phyloP scores from a whole-genome alignment of 805 yeast genomes.

The Starmera caribaea region DNA sequence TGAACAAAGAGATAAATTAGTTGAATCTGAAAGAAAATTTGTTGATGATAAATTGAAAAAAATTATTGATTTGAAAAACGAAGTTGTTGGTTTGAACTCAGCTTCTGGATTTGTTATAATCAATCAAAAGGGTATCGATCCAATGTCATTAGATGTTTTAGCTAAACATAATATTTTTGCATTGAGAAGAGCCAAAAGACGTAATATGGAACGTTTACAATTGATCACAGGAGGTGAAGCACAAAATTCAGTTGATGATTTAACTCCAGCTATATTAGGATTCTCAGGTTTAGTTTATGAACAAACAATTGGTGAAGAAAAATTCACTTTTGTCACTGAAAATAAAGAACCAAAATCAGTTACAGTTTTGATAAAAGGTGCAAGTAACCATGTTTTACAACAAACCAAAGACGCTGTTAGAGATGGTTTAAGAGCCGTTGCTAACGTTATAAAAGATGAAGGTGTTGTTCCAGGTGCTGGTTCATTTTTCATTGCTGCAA shows the following conservation, averaged over 20 bases:
- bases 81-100: conserved; percentile 72
- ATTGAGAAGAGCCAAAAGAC: conserved; percentile 93
- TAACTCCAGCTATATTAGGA: conserved; percentile 72
- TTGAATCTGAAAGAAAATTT: conserved; percentile 85
- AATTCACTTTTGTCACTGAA: conserved; percentile 92
- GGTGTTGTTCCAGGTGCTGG: conserved; percentile 95
- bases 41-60: conserved; percentile 89
- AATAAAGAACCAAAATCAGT: conserved; percentile 83
- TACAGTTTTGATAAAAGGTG: conserved; percentile 87
- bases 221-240: conserved; percentile 96
- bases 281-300: conserved; percentile 86
- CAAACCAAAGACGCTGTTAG: conserved; percentile 97
- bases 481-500: conserved; percentile 81
- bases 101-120: conserved; percentile 82
- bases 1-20: conserved; percentile 92
- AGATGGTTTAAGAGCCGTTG: conserved; percentile 92
- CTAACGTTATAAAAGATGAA: conserved; percentile 81
- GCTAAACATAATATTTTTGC: conserved; percentile 93
- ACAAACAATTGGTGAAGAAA: conserved; percentile 93
- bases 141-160: conserved; percentile 89
- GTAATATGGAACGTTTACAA: conserved; percentile 98
- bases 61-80: conserved; percentile 87
- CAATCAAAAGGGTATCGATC: conserved; percentile 98
- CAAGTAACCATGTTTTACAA: conserved; percentile 77
- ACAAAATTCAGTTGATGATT: conserved; percentile 93